Base-by-base conservation (phyloP, 2,329 filamentous ascomycete species). In the Aspergillus hortae region DNA sequence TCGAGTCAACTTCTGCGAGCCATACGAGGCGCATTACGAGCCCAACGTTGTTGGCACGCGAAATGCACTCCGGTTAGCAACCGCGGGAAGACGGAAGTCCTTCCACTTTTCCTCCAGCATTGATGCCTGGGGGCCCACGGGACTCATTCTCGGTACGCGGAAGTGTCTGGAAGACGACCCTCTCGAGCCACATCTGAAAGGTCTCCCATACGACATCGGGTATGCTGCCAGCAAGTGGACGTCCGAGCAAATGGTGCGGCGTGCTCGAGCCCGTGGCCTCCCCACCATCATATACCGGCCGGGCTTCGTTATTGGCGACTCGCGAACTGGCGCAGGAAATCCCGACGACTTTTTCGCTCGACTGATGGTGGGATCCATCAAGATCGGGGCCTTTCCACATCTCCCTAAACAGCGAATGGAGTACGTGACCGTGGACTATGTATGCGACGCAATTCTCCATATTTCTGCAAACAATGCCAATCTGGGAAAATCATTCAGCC, bases 201-300 rank as follows among this genome's bases (percentile, higher is more conserved):
- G 25, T n/a, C 36, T 58, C 2, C 46, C 32, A 2, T 61, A 94
- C 2, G 83, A 82, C 19, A 92, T 88, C 1, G 90, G 90, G 4
- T 95, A 95, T 61, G 90, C 90, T 1, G 89, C 94, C 68, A 83
- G 82, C 54, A 94, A 95, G 73, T 95, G 89, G 89, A 86, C 80
- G 2, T 78, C 80, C 0, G 81, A 84, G 62, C 77, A 78, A 54
- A 77, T 95, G 46, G 80, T 89, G 12, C 81, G 87, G 23, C 85
- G 88, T 65, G 89, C 89, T 21, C 88, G 89, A 38, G 35, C 15
- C 46, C 81, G 87, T 36, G 89, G 90, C 6, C 81, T 95, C 0
- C 74, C 72, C 2, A 89, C 87, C 7, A 79, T 83, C 21, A 82
- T 94, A 36, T 77, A 94, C 41, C 81, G 90, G 2, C 86, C 90